Evolutionary conservation across 768 basidiomycete genomes (phyloP).

Genomic region (Boletus patriciae): DNA sequence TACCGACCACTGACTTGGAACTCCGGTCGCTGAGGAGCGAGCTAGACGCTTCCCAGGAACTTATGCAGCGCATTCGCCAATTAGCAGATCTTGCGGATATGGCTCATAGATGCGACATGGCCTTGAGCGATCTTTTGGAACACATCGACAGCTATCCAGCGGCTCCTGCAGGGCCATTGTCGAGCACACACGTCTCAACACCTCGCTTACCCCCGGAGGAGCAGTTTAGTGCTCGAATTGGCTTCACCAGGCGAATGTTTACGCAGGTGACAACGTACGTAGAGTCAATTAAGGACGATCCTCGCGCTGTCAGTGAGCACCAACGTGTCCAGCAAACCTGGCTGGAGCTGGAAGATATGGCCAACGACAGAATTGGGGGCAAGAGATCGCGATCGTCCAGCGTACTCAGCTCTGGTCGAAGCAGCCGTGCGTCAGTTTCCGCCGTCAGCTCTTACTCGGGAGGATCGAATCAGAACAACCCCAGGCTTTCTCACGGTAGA

Average conservation of each 20-base stretch:
- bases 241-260: slow-evolving; percentile 59
- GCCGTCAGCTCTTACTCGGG: slow-evolving; percentile 24
- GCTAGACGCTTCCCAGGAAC: slow-evolving; percentile 47
- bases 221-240: slow-evolving; percentile 60
- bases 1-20: slow-evolving; percentile 51
- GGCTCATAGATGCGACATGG: slow-evolving; percentile 62
- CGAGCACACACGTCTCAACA: slow-evolving; percentile 49
- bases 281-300: slow-evolving; percentile 51
- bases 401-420: slow-evolving; percentile 61
- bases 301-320: slow-evolving; percentile 58
- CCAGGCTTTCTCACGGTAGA: slow-evolving; percentile 17
- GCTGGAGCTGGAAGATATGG: slow-evolving; percentile 81
- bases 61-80: slow-evolving; percentile 51
- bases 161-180: slow-evolving; percentile 48
- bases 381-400: slow-evolving; percentile 67
- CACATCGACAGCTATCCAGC: slow-evolving; percentile 84
- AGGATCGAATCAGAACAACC: slow-evolving; percentile 12
- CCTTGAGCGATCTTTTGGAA: slow-evolving; percentile 80
- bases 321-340: slow-evolving; percentile 76
- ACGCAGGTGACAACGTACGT: slow-evolving; percentile 46
- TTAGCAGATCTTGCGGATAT: slow-evolving; percentile 55
- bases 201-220: slow-evolving; percentile 56
- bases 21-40: slow-evolving; percentile 62
- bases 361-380: slow-evolving; percentile 59
- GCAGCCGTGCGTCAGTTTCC: slow-evolving; percentile 57